phyloP scores from a whole-genome alignment of 495 filamentous ascomycete species.

The Penicillium roqueforti region DNA sequence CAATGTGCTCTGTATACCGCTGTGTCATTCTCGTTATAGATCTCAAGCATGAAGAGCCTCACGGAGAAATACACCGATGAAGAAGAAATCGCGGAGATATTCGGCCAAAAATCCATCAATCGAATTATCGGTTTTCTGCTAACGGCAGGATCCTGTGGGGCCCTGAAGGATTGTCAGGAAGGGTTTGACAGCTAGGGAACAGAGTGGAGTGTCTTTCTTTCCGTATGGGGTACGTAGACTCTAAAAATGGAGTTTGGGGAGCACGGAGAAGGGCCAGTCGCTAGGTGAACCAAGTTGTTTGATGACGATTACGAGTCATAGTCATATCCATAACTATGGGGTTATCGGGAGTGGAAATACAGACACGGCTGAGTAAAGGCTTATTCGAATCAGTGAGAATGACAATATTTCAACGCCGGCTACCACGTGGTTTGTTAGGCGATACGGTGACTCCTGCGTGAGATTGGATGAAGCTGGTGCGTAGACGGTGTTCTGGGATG shows the following conservation, averaged over 20 bases:
- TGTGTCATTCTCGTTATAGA: background rate
- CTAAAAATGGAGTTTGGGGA: background rate
- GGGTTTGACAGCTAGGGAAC: constrained; percentile 1
- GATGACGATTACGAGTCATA: background rate
- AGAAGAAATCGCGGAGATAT: background rate
- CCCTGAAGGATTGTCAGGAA: background rate
- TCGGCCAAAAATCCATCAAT: background rate
- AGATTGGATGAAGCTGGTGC: background rate
- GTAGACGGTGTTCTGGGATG: background rate
- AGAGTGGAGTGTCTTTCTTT: background rate
- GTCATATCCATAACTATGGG: background rate
- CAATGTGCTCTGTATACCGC: background rate
- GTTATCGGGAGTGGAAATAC: background rate
- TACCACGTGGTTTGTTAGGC: background rate
- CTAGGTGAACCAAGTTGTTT: constrained; percentile 2
- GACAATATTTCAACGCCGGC: background rate
- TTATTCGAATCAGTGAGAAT: background rate
- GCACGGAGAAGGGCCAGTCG: background rate
- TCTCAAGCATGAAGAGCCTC: background rate
- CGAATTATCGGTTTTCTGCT: background rate
- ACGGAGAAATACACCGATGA: background rate
- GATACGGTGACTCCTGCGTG: background rate
- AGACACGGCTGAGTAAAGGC: background rate
- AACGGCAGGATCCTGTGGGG: constrained; percentile 1
- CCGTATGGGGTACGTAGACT: background rate